A percentile compares a stretch with the other conserved stretches of the same genome.
These are phyloP conservation scores for Corinectria fuckeliana DNA, from an alignment of 2,329 filamentous ascomycete genomes.

Conservation along the genomic window DNA sequence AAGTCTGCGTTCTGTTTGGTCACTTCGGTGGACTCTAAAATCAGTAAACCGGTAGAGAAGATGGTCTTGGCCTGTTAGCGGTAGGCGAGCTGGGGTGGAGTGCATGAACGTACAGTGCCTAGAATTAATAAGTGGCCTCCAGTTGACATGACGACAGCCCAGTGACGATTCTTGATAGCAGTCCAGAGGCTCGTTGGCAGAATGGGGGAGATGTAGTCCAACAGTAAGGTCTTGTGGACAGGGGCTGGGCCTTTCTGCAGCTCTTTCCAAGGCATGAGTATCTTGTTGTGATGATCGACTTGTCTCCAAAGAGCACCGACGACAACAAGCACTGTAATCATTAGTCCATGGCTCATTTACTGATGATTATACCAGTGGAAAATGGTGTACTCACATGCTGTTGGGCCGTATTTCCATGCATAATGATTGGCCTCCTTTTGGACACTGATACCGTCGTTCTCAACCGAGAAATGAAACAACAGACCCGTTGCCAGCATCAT, in stretches of 20 bases:
- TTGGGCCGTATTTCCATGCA: constrained; percentile 35
- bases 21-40: constrained; percentile 36
- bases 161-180: constrained; percentile 35
- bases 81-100: neutral
- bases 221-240: constrained; percentile 31
- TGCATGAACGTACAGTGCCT: constrained; percentile 29
- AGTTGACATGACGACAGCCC: constrained; percentile 32
- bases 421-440: constrained; percentile 31
- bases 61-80: constrained; percentile 26
- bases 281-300: constrained; percentile 39
- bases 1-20: constrained; percentile 27
- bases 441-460: constrained; percentile 27
- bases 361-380: neutral
- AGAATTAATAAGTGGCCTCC: constrained; percentile 37
- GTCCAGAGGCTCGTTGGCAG: constrained; percentile 31
- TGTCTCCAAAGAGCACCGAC: constrained; percentile 40
- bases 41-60: constrained; percentile 41
- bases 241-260: constrained; percentile 27
- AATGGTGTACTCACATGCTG: constrained; percentile 24
- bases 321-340: constrained; percentile 32
- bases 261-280: constrained; percentile 37
- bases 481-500: constrained; percentile 30
- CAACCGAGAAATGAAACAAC: constrained; percentile 28
- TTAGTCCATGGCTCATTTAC: constrained; percentile 1
- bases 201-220: constrained; percentile 42